Evolutionary conservation across 2,329 filamentous ascomycete species (phyloP), one percentile per base, ranked within the genome.

Genomic region (Colletotrichum kahawae): DNA sequence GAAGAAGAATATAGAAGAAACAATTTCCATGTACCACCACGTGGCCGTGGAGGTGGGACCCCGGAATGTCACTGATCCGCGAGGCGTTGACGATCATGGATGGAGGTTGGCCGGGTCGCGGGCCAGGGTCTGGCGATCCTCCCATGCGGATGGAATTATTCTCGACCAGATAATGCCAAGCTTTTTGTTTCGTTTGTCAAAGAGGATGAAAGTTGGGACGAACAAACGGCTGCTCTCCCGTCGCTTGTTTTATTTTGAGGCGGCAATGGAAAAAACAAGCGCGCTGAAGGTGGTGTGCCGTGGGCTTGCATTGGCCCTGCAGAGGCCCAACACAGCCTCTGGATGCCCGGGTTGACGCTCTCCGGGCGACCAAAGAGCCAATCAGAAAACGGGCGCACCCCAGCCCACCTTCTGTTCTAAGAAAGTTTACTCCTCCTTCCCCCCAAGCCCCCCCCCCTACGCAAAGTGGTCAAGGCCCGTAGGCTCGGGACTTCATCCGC

Each of bases 241-340:
- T 71, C 51, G 48, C 70, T 72, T 67, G 56, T 59, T 63, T 71
- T 75, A 75, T 75, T 75, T 75, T 73, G 73, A 75, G 69, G 69
- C 64, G 63, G 48, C 33, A 62, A 70, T 18, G 27, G 12, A 18
- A 43, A 24, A 57, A 33, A 73, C 57, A 75, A 75, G 69, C 73
- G 69, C 73, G 69, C 73, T 36, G 43, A 38, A 59, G 69, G 57
- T 33, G 57, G 27, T 54, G 36, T 65, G 38, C 62, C 16, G 24
- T 54, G 63, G 63, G 48, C 21, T 21, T 48, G 24, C 36, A 51
- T n/a, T 34, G 69, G 69, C 51, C 36, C 21, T 13, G 34, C 33
- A 38, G n/a, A 51, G 31, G 57, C 57, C 57, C n/a, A 54, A 64
- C 73, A 73, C 69, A 63, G 73, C 73, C 71, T 31, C 62, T 31